Base-by-base conservation (phyloP, 768 basidiomycete species). In the Phlebiopsis flavidoalba region DNA sequence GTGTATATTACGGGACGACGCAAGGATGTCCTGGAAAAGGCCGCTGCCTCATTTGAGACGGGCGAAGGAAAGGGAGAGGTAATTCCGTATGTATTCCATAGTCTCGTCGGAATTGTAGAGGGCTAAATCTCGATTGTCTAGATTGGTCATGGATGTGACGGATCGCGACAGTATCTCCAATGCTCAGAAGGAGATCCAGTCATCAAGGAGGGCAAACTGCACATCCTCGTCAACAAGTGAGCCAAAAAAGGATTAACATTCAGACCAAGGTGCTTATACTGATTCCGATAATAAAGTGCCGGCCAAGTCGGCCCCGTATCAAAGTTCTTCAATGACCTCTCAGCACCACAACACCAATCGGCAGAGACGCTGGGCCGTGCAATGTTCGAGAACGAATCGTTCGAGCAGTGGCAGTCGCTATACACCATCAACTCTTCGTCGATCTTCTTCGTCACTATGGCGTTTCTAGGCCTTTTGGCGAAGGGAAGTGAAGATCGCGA, bases 221-320 rank as follows among this genome's bases (percentile, higher is more conserved):
- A 93, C 66, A 82, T 92, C 56, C 81, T 93, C 4, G 83, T 93
- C 37, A 93, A 93, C 76, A 93, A 93, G 91, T 93, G 60, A 46
- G 81, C 66, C 35, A 12, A 36, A 62, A 47, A n/a, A n/a, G n/a
- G n/a, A 8, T 17, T 53, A 12, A 17, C n/a, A 15, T 17, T 17
- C 19, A 46, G 17, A 40, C 10, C 11, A 11, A 31, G 12, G 24
- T 31, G 8, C 48, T 49, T 7, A 51, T 12, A 15, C 50, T 31
- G 22, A 19, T 54, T 17, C 17, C 35, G 26, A 31, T 31, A 31
- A 8, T 54, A 21, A 64, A 93, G 91, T 63, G 90, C 91, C 22
- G 91, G 91, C 1, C 87, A 92, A 73, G 72, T 75, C 6, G 91
- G 91, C 0, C 91, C 91, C 15, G 60, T 66, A 0, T 83, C 87